Conservation (phyloP, 1,139 yeast genomes). For the Yamadazyma dendronema region DNA sequence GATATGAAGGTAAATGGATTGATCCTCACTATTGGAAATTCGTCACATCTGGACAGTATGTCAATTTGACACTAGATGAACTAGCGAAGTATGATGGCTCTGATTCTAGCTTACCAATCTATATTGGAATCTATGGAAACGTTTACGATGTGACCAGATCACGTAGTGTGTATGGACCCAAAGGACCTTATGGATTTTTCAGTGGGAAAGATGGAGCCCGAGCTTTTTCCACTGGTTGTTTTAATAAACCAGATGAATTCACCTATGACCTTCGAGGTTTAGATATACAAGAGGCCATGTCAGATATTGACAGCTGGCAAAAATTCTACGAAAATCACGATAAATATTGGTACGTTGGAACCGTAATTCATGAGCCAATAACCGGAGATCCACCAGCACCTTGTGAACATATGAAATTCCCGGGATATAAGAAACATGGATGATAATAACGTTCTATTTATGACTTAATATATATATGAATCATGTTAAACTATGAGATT, state of each 20-base stretch:
- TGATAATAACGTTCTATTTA: not conserved
- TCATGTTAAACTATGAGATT: slow-evolving; percentile 5
- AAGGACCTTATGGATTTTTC: slow-evolving; percentile 59
- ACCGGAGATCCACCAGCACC: slow-evolving; percentile 37
- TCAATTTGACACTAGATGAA: slow-evolving; percentile 44
- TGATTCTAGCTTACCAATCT: slow-evolving; percentile 51
- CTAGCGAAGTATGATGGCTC: slow-evolving; percentile 55
- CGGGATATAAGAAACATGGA: slow-evolving; percentile 17
- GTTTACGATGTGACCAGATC: slow-evolving; percentile 67
- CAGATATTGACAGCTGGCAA: slow-evolving; percentile 49
- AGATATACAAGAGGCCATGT: slow-evolving; percentile 29
- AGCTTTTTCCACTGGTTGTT: slow-evolving; percentile 78
- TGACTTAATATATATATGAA: slow-evolving; percentile 1
- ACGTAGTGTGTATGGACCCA: slow-evolving; percentile 60
- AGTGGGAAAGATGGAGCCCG: slow-evolving; percentile 73
- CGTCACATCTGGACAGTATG: slow-evolving; percentile 19
- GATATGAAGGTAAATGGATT: slow-evolving; percentile 52
- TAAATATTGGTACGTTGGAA: slow-evolving; percentile 66
- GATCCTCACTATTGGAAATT: slow-evolving; percentile 41
- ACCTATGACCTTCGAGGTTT: slow-evolving; percentile 73
- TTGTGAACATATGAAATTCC: slow-evolving; percentile 37
- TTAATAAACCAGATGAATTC: slow-evolving; percentile 51
- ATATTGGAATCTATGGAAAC: slow-evolving; percentile 62
- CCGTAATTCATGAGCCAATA: slow-evolving; percentile 41
- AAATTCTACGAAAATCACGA: slow-evolving; percentile 43